Evolutionary conservation across 2,329 filamentous ascomycete species (phyloP), one percentile per base, ranked within the genome.

Genomic region (Eurotiales sp.): DNA sequence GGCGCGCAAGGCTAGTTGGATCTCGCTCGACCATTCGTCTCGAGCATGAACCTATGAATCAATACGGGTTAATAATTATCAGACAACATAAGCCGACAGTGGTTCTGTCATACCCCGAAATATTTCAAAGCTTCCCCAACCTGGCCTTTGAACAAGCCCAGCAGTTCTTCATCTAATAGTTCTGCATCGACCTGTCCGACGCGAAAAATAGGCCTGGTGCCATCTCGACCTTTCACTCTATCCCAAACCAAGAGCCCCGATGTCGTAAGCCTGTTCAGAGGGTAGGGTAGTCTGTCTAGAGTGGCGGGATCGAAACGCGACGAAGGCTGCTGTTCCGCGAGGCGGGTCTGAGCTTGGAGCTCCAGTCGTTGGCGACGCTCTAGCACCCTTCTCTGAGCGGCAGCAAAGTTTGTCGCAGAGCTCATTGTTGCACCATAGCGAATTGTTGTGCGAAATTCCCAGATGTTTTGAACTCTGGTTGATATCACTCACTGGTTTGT

Each of bases 131-230:
- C 93, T 58, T 96, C 90, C 58, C 84, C 86, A 27, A 93, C 89
- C 71, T 99, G 92, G 5, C 81, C 83, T 65, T 88, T 90, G 53
- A 99, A 76, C 58, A 97, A 78, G n/a, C 83, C 82, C 21, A 97
- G 77, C 41, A 99, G 78, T 73, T 97, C 93, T 65, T 96, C 90
- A 69, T 99, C 93, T 15, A 99, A 79, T 45, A 99, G 77, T 69
- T 97, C 93, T 32, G 93, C 90, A 69, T 99, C 93, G 39, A 97
- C 89, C 72, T 99, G 93, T 23, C 92, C 90, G 23, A 99, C 93
- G 49, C 93, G 85, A 68, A 96, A 96, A 10, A 88, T 86, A 4
- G 93, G 92, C 14, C 84, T 78, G 21, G 88, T 92, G 40, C 90
- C 89, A 64, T 90, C 85, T 54, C 87, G 83, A 5, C 86, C 85